Evolutionary conservation across 352 stramenopile genomes (phyloP).

Genomic region (Phytopythium chamaehyphon): DNA sequence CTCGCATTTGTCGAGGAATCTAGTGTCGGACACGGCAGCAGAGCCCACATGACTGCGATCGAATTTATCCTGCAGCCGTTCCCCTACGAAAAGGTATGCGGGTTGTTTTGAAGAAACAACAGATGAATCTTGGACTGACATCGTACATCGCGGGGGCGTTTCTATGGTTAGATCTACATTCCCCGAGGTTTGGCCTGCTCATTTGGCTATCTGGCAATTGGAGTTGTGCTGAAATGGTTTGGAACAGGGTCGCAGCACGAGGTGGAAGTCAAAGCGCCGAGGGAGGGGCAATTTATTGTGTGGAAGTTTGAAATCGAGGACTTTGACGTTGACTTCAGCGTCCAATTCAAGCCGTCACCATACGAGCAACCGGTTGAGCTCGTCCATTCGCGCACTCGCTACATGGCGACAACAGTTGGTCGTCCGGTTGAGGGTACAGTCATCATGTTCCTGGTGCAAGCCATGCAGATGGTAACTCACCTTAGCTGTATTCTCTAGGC

Average conservation of each 20-base stretch:
- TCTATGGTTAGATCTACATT: background rate
- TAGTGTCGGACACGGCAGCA: conserved; percentile 34
- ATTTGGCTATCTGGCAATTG: conserved; percentile 9
- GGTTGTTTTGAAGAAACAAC: background rate
- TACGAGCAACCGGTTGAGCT: conserved; percentile 43
- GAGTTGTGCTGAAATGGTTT: background rate
- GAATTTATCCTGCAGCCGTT: conserved; percentile 85
- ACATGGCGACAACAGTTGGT: conserved; percentile 38
- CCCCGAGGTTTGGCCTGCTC: conserved; percentile 5
- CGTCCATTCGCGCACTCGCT: conserved; percentile 61
- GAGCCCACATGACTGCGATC: conserved; percentile 74
- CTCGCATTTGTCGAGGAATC: conserved; percentile 51
- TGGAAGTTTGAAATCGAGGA: conserved; percentile 85
- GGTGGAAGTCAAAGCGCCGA: conserved; percentile 38
- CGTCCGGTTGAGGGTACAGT: conserved; percentile 49
- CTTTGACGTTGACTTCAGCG: conserved; percentile 75
- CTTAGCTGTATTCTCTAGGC: conserved; percentile 8
- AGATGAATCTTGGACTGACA: too few species aligned
- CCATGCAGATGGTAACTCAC: too few species aligned
- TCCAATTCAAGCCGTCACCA: conserved; percentile 45
- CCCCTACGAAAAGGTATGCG: conserved; percentile 54
- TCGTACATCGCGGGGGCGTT: too few species aligned
- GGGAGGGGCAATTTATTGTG: conserved; percentile 57
- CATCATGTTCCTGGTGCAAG: background rate
- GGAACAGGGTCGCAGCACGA: conserved; percentile 47